These are phyloP conservation scores for Diphasiastrum complanatum DNA, from an alignment of 83 land plant genomes.

Conservation along the genomic window DNA sequence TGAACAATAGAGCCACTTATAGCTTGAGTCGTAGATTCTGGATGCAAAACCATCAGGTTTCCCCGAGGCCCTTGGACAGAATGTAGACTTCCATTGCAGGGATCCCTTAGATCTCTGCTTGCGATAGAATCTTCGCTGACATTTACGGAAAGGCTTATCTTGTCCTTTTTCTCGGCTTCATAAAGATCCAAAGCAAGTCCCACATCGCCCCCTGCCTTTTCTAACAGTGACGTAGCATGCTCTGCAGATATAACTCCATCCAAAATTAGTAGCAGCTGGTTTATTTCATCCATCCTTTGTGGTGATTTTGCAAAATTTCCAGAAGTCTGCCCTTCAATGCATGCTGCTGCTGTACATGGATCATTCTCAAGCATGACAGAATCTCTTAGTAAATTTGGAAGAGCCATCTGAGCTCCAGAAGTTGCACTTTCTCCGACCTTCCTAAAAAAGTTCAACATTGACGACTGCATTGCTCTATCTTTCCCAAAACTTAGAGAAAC, in stretches of 20 bases:
- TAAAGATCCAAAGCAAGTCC: conserved; percentile 59
- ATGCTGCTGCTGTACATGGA: neutral
- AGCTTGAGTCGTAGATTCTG: no score
- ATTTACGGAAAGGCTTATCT: neutral
- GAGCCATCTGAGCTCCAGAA: neutral
- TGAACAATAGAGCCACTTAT: no score
- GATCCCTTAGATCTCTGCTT: no score
- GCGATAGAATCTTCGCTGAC: conserved; percentile 10
- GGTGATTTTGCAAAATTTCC: neutral
- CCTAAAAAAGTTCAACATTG: conserved; percentile 28
- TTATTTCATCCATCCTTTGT: conserved; percentile 3
- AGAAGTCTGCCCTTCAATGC: neutral
- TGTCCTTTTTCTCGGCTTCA: conserved; percentile 22
- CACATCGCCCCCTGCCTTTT: conserved; percentile 62
- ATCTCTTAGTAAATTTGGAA: neutral
- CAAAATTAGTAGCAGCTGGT: conserved; percentile 58
- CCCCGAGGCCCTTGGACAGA: no score
- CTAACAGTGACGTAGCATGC: conserved; percentile 43
- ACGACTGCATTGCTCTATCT: conserved; percentile 6
- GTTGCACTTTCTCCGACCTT: conserved; percentile 2
- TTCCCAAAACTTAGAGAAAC: conserved; percentile 6
- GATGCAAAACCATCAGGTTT: no score
- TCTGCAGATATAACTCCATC: conserved; percentile 41
- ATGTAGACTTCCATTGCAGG: no score
- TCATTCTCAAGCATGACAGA: neutral